Base-by-base conservation (phyloP, 2,329 filamentous ascomycete genomes). In the Venturia asperata region DNA sequence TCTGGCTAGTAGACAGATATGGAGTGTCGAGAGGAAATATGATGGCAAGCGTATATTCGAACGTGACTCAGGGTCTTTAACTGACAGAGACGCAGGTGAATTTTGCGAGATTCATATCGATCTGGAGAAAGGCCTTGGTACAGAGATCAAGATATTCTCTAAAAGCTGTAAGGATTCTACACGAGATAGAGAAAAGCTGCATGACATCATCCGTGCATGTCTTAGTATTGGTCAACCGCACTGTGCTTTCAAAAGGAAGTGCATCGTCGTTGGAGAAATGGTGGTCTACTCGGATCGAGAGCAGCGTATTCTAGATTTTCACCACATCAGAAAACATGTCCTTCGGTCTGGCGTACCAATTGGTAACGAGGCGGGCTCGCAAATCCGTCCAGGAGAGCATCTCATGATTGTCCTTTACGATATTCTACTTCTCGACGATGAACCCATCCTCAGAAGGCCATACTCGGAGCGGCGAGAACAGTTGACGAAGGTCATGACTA, bases 151-250 rank as follows among this genome's bases (percentile, higher is more conserved):
- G 30, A 93, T 96, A 39, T 96, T 94, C 72, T 95, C 91, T 11
- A 97, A 96, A 73, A 94, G 91, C 70, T 91, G 92, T 66, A 95
- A 94, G 72, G 90, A 96, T 69, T 93, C 91, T 56, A 96, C 91
- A 0, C 72, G 77, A 63, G 92, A 96, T 73, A 83, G 89, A 42
- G 70, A 74, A 13, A 79, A 78, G 1, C 74, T 95, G 27, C 86
- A 89, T 64, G 80, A 82, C 1, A 82, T 82, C 1, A 85, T 96
- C 65, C 79, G 81, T 49, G 77, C 85, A 3, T 87, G 87, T 3
- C 77, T 96, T 5, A 80, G 80, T 9, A 79, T 95, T 42, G 85
- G 85, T 3, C 76, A 77, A 1, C 67, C 79, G 0, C 78, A 81
- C 9, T 88, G 88, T 72, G 81, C 77, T 13, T 75, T 96, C 68